Conservation (phyloP, 305 asterid species). For the Fraxinus platypoda region DNA sequence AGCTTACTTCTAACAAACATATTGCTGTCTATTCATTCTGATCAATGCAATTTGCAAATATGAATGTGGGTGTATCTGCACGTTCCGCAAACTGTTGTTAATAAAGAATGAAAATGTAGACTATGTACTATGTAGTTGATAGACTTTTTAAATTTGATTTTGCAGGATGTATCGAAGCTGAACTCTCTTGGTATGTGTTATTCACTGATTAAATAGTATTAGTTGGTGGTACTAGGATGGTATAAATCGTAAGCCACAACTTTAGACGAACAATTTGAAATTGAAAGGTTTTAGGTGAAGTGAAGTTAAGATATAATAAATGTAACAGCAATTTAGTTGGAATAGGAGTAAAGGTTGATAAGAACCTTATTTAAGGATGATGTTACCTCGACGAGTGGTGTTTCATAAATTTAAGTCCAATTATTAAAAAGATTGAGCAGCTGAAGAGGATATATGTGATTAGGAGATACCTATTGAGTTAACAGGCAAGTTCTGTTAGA, state of each 20-base stretch:
- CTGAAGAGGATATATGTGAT: neutral
- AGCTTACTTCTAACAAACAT: neutral
- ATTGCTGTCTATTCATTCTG: neutral
- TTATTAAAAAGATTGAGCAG: neutral
- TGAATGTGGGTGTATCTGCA: neutral
- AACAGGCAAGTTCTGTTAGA: neutral
- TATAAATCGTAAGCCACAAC: neutral
- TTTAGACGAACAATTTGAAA: neutral
- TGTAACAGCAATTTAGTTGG: neutral
- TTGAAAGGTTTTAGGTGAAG: neutral
- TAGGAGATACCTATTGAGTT: neutral
- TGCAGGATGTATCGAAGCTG: neutral
- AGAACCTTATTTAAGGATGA: neutral
- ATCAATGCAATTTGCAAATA: neutral
- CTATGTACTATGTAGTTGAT: neutral
- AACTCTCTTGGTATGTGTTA: neutral
- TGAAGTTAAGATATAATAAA: neutral
- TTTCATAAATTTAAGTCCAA: neutral
- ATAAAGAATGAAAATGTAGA: neutral
- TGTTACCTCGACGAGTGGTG: neutral
- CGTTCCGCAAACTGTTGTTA: neutral
- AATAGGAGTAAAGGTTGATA: neutral
- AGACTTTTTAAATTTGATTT: neutral
- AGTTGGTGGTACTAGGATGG: neutral
- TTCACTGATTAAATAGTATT: neutral